phyloP scores from a whole-genome alignment of 208 protist genomes.

The Borovskyia barvae region DNA sequence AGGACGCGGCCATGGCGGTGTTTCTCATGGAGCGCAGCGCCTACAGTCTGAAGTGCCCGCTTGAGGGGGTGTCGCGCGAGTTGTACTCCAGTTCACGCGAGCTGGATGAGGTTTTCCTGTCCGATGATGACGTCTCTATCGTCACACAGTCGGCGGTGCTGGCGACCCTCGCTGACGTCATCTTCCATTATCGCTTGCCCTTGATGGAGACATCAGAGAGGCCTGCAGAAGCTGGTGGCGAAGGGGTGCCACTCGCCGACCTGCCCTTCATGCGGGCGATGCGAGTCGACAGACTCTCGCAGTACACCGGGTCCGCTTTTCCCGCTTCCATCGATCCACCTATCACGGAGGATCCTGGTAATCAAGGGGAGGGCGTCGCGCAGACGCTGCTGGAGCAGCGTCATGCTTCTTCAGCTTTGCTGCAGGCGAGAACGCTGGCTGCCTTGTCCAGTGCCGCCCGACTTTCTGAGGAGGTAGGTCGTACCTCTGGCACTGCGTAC shows the following conservation, averaged over 20 bases:
- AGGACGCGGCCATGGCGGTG: conserved; percentile 87
- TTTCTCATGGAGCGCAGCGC: conserved; percentile 88
- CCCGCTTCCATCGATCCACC: not conserved
- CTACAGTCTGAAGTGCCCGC: conserved; percentile 78
- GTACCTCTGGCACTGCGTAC: conserved; percentile 19
- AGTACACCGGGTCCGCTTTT: not conserved
- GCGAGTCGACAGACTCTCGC: conserved; percentile 1
- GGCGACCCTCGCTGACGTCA: conserved; percentile 49
- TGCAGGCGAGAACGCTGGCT: conserved; percentile 29
- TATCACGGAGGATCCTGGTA: not conserved
- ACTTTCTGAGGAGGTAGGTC: conserved; percentile 27
- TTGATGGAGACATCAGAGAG: conserved; percentile 4
- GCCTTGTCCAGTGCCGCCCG: conserved; percentile 23
- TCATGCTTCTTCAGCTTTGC: conserved; percentile 11
- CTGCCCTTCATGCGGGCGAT: conserved; percentile 30
- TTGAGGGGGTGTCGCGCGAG: conserved; percentile 49
- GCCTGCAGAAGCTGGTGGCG: not conserved
- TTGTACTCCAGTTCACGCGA: conserved; percentile 74
- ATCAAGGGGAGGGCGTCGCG: not conserved
- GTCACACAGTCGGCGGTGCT: conserved; percentile 53
- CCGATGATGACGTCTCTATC: conserved; percentile 26
- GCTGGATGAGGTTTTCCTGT: conserved; percentile 75
- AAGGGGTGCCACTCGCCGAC: conserved; percentile 20
- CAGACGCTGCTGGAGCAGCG: conserved; percentile 24
- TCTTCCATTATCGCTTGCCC: conserved; percentile 41